A percentile compares a stretch with the other conserved stretches of the same genome.
phyloP scores from a whole-genome alignment of 2,329 filamentous ascomycete species.

The Calonectria montana region DNA sequence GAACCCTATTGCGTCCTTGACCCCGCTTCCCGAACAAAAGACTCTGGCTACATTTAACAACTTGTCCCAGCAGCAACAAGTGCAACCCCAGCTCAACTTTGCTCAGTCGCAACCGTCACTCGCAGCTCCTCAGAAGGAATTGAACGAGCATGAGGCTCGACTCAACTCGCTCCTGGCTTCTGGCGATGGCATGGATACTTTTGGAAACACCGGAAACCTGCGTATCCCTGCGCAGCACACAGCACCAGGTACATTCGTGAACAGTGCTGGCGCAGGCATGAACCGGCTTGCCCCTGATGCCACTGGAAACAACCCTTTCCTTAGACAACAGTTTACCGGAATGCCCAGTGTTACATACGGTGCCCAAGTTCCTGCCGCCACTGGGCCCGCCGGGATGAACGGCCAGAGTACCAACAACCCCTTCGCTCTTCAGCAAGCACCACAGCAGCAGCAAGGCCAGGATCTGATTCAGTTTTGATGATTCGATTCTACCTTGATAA shows the following conservation, averaged over 20 bases:
- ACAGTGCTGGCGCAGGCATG: conserved; percentile 88
- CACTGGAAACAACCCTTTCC: conserved; percentile 90
- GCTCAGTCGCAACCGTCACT: conserved; percentile 46
- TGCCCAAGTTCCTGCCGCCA: conserved; percentile 63
- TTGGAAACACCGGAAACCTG: conserved; percentile 95
- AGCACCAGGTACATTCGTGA: conserved; percentile 94
- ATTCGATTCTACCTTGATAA: conserved; percentile 11
- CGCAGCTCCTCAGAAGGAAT: conserved; percentile 61
- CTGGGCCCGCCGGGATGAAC: conserved; percentile 67
- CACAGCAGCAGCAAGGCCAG: conserved; percentile 62
- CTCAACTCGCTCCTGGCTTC: conserved; percentile 88
- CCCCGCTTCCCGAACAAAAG: conserved; percentile 85
- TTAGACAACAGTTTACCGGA: conserved; percentile 85
- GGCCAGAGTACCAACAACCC: conserved; percentile 67
- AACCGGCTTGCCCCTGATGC: conserved; percentile 76
- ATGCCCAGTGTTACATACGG: conserved; percentile 72
- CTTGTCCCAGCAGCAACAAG: conserved; percentile 57
- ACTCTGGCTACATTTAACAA: conserved; percentile 71
- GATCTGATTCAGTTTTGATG: conserved; percentile 73
- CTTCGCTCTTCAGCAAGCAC: conserved; percentile 64
- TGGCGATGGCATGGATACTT: conserved; percentile 96
- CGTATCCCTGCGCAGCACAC: conserved; percentile 98
- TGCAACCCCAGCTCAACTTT: conserved; percentile 47
- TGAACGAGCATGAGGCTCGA: conserved; percentile 75
- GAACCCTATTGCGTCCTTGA: conserved; percentile 74